Evolutionary conservation across 2,329 filamentous ascomycete genomes (phyloP).

Genomic region (Fusarium euwallaceae): DNA sequence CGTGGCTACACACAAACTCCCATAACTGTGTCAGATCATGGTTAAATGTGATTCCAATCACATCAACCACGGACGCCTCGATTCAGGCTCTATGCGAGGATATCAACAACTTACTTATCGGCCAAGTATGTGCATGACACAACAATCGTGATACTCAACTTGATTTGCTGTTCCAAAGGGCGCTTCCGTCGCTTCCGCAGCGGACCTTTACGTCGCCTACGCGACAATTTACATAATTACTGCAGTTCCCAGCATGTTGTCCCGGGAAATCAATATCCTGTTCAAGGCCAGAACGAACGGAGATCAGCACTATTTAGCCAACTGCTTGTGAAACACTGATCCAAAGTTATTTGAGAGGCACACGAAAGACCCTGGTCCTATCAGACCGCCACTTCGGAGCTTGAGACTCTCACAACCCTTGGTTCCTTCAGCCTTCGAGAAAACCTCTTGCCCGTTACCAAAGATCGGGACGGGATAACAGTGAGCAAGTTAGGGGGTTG

Average conservation of each 20-base stretch:
- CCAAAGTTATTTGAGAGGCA: neutral
- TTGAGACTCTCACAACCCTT: conserved; percentile 1
- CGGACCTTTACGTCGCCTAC: conserved; percentile 10
- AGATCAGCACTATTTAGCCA: conserved; percentile 18
- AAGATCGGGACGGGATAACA: neutral
- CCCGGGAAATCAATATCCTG: neutral
- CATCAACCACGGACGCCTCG: conserved; percentile 10
- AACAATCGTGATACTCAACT: neutral
- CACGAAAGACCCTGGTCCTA: neutral
- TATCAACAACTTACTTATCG: conserved; percentile 8
- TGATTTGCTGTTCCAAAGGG: conserved; percentile 3
- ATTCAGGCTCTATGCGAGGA: conserved; percentile 34
- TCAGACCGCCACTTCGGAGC: conserved; percentile 31
- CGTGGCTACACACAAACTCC: conserved; percentile 7
- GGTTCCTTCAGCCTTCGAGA: neutral
- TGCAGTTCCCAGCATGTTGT: conserved; percentile 9
- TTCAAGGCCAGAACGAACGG: neutral
- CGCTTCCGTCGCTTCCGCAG: conserved; percentile 15
- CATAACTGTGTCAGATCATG: conserved; percentile 31
- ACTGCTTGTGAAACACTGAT: conserved; percentile 15
- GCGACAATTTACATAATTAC: conserved; percentile 30
- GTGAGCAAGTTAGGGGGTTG: neutral
- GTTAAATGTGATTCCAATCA: conserved; percentile 27
- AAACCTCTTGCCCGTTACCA: neutral
- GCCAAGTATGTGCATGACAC: conserved; percentile 2